These are phyloP conservation scores for Nakazawaea laoshanensis DNA, from an alignment of 805 yeast genomes.

Conservation along the genomic window DNA sequence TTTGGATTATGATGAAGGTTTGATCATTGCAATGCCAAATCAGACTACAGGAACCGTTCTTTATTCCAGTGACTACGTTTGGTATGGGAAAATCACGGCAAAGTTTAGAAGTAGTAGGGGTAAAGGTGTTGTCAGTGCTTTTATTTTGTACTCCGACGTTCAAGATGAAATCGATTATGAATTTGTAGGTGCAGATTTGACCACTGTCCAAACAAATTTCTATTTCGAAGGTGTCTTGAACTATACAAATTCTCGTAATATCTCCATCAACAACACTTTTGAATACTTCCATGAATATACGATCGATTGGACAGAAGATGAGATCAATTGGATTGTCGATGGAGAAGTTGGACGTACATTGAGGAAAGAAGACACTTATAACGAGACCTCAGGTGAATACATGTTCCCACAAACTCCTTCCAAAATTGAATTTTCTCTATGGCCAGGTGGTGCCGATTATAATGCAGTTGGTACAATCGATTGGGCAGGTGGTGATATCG, in stretches of 20 bases:
- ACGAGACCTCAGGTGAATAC: slow-evolving; percentile 49
- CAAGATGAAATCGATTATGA: slow-evolving; percentile 91
- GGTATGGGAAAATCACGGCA: slow-evolving; percentile 81
- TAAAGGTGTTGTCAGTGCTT: slow-evolving; percentile 77
- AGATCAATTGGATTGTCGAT: slow-evolving; percentile 64
- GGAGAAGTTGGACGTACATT: slow-evolving; percentile 62
- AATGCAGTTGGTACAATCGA: slow-evolving; percentile 56
- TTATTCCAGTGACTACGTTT: slow-evolving; percentile 69
- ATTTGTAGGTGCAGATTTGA: slow-evolving; percentile 69
- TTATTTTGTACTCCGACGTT: slow-evolving; percentile 72
- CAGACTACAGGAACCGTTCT: slow-evolving; percentile 69
- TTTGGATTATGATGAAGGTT: slow-evolving; percentile 44
- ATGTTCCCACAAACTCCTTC: slow-evolving; percentile 70
- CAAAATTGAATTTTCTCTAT: slow-evolving; percentile 60
- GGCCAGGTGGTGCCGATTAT: slow-evolving; percentile 65
- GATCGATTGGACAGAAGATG: slow-evolving; percentile 76
- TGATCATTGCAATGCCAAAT: slow-evolving; percentile 73
- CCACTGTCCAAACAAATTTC: slow-evolving; percentile 66
- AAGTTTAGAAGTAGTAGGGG: slow-evolving; percentile 65
- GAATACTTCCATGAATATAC: slow-evolving; percentile 66
- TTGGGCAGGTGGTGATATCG: slow-evolving; percentile 84
- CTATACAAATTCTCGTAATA: slow-evolving; percentile 48
- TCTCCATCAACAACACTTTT: slow-evolving; percentile 44
- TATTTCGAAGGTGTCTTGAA: slow-evolving; percentile 69
- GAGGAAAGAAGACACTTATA: slow-evolving; percentile 49